Base-by-base conservation (phyloP, 31 red algal genomes). In the Endocladia muricata region DNA sequence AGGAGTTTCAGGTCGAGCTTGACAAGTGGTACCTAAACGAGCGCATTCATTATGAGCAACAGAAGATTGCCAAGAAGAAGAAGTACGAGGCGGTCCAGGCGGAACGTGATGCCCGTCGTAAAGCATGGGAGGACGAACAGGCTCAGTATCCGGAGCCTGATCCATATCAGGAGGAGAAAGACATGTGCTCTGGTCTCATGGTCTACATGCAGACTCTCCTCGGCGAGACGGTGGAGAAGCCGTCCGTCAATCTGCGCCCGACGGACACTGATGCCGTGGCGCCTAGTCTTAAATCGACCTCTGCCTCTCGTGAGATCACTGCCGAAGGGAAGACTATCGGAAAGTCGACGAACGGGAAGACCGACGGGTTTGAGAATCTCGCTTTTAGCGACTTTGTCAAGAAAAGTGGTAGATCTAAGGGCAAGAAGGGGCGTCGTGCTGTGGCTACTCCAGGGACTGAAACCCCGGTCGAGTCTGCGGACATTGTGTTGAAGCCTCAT, bases 11-110 rank as follows among this genome's bases (percentile, higher is more conserved):
- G 40, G 73, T 60, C 28, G 85, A 90, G 28, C 70, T 81, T 37
- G 88, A 96, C 44, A 52, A 79, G 70, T 96, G 93, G 93, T 86
- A 84, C 60, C 65, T 91, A 37, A 89, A 86, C 54, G 84, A 91
- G 61, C 81, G 82, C 23, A 77, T 88, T 52, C 55, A 76, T 40
- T 56, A 44, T 29, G 82, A 90, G 58, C 89, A 91, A 44, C 87
- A 86, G 67, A 82, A 91, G 32, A 80, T 90, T 40, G 68, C 68
- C 1, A 84, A 77, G 55, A 77, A 66, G 38, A 86, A 89, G 83
- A 88, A 79, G 74, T 77, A 52, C 37, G 86, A 90, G 52, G 74
- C 73, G 22, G 47, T 73, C 28, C 86, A 91, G 41, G 88, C 88
- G 2, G 88, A 96, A 51, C 93, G 93, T 81, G 93, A 96, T 35